phyloP scores from a whole-genome alignment of 352 stramenopile species.

The Phytophthora capsici region DNA sequence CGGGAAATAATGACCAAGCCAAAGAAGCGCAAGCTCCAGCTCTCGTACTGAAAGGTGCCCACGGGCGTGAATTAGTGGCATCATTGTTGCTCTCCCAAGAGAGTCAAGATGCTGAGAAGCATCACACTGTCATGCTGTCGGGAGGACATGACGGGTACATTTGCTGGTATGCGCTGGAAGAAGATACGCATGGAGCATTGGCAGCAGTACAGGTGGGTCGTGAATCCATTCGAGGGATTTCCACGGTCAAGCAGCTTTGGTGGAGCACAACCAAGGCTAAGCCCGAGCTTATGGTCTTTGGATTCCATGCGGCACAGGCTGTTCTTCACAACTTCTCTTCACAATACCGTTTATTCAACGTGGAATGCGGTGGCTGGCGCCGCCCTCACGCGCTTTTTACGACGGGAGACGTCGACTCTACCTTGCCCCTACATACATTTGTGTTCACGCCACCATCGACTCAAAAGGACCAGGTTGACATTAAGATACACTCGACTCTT shows the following conservation, averaged over 20 bases:
- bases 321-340: conserved; percentile 78
- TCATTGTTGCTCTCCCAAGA: conserved; percentile 51
- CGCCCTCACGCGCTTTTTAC: conserved; percentile 70
- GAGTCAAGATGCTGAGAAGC: conserved; percentile 1
- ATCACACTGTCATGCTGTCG: conserved; percentile 49
- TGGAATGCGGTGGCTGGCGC: conserved; percentile 86
- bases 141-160: conserved; percentile 87
- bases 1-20: background rate
- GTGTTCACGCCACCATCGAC: conserved; percentile 68
- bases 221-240: conserved; percentile 80
- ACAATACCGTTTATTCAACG: conserved; percentile 76
- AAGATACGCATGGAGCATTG: conserved; percentile 36
- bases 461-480: conserved; percentile 54
- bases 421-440: conserved; percentile 63
- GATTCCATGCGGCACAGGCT: conserved; percentile 78
- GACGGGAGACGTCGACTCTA: conserved; percentile 10
- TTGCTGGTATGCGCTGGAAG: conserved; percentile 55
- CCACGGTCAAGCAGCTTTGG: conserved; percentile 77
- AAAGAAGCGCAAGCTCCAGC: conserved; percentile 14
- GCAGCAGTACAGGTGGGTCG: conserved; percentile 49
- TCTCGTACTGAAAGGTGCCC: conserved; percentile 53
- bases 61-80: conserved; percentile 76
- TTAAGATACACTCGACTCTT: conserved; percentile 77
- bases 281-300: conserved; percentile 78
- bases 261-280: conserved; percentile 28